phyloP scores from a whole-genome alignment of 2,329 filamentous ascomycete genomes.

The Arthrinium phaeospermum region DNA sequence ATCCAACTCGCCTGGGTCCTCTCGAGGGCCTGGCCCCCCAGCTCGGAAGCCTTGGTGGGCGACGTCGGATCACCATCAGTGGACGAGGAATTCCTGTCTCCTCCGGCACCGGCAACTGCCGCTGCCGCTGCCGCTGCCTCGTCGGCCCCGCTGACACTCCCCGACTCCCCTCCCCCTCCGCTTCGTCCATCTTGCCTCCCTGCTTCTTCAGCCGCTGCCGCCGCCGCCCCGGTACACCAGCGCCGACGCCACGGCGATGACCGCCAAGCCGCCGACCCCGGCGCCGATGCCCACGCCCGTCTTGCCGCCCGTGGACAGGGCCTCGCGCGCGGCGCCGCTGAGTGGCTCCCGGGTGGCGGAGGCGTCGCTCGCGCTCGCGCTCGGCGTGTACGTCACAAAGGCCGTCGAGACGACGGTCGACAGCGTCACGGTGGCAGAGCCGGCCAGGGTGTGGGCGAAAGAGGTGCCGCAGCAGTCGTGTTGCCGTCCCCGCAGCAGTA shows the following conservation, averaged over 20 bases:
- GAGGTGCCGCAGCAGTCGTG: conserved; percentile 18
- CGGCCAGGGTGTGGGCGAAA: conserved; percentile 16
- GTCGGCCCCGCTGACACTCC: neutral
- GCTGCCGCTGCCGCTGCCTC: neutral
- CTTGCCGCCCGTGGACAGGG: conserved; percentile 6
- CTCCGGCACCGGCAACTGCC: neutral
- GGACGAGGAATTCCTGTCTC: neutral
- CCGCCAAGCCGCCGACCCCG: conserved; percentile 7
- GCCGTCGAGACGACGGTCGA: conserved; percentile 19
- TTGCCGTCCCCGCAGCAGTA: conserved; percentile 19
- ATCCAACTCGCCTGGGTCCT: conserved; percentile 4
- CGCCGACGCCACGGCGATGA: conserved; percentile 1
- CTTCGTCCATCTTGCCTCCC: neutral
- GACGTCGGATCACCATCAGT: neutral
- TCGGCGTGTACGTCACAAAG: conserved; percentile 18
- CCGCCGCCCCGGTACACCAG: neutral
- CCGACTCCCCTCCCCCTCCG: neutral
- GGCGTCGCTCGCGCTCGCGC: neutral
- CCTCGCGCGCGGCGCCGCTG: neutral
- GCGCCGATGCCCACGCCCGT: conserved; percentile 11
- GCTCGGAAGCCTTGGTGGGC: neutral
- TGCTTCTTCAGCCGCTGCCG: neutral
- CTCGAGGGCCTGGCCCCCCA: conserved; percentile 9
- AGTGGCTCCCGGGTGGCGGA: neutral
- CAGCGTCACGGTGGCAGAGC: conserved; percentile 5